A percentile compares a stretch with the other conserved stretches of the same genome.
Evolutionary conservation across 441 rosid genomes (phyloP).

Genomic region (Pelargonium citronellum): DNA sequence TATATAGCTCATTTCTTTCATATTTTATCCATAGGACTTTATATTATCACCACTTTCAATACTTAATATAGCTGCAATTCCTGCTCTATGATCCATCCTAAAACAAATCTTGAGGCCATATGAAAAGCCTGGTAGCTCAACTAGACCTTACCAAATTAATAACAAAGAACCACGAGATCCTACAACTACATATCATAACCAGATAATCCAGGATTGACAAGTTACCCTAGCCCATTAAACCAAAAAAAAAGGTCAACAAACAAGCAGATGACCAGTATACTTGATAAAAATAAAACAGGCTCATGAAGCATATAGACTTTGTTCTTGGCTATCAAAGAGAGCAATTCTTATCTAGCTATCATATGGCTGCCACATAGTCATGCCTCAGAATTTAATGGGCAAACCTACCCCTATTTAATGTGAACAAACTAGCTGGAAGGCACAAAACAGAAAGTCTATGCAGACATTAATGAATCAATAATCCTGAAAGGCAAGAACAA

Average conservation of each 20-base stretch:
- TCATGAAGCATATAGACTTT: no score
- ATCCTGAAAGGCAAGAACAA: slow-evolving; percentile 16
- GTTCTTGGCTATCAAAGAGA: background rate
- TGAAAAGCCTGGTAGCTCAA: background rate
- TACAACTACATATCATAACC: background rate
- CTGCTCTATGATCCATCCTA: no score
- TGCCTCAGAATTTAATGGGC: background rate
- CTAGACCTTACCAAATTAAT: background rate
- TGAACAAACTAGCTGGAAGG: no score
- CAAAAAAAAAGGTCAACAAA: no score
- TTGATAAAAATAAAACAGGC: no score
- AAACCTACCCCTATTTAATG: background rate
- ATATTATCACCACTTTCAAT: no score
- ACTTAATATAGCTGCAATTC: no score
- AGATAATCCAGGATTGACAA: background rate
- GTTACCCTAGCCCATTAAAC: background rate
- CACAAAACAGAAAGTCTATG: no score
- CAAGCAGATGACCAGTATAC: no score
- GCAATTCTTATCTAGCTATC: background rate
- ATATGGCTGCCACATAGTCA: background rate
- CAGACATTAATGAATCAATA: background rate
- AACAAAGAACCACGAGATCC: background rate
- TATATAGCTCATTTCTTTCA: no score
- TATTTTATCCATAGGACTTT: no score
- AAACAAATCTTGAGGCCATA: no score